Evolutionary conservation across 176 grass and related monocot genomes (phyloP), one percentile per base, ranked within the genome.

Genomic region (Cenchrus americanus): DNA sequence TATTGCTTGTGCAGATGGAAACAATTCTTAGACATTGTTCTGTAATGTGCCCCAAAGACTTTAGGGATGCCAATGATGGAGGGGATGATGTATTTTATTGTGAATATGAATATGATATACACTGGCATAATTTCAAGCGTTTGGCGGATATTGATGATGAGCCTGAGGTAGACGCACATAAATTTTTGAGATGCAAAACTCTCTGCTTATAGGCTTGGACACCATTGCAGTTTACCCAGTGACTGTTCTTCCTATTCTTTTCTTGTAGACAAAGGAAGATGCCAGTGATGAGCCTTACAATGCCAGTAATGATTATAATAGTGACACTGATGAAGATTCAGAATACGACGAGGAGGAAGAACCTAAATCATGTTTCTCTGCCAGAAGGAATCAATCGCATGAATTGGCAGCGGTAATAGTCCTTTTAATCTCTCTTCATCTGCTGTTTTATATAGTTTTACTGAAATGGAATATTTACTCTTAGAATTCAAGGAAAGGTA

Each of bases 41-140:
- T 49, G 83, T 94, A 79, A 69, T 92, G 89, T 90, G 73, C 53
- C 96, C 96, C 49, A 91, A 94, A 73, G 91, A 90, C 30, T 98
- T 88, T 61, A 91, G 60, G 68, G 76, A 89, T 87, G 96, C 96
- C 13, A 78, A 68, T 67, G 67, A 94, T 90, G 87, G 24, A 9
- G 95, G 95, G 83, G 96, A 98, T 85, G 96, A 98, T 89, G 89
- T 98, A 34, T 98, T 98, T 86, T 98, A 98, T 70, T 98, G 96
- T 69, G 96, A 98, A 82, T 98, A 98, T 15, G 96, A 98, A 66
- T 98, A 98, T 81, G 96, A 98, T 76, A 44, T 92, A 73, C 89
- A 98, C 73, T 98, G 91, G 91, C 93, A 95, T 85, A 98, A 94
- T 86, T 98, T 98, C 87, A 98, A 98, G 77, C 93, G 93, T 37